Conservation (phyloP, 306 rosid genomes). For the Sphenostylis stenocarpa region DNA sequence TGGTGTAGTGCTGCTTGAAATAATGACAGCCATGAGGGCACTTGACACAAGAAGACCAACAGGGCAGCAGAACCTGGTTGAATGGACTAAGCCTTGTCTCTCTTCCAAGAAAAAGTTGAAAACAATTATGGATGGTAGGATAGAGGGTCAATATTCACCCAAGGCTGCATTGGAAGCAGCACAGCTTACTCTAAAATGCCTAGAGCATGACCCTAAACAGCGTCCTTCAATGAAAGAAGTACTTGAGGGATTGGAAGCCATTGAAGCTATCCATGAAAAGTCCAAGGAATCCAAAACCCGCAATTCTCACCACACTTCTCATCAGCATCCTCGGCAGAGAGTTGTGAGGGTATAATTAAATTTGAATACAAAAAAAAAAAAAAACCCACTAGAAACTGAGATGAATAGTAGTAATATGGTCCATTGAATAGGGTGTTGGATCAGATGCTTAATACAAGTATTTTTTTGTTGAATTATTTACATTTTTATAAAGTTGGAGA, state of each 20-base stretch:
- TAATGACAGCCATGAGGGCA: conserved; percentile 66
- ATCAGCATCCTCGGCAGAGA: conserved; percentile 10
- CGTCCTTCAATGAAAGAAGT: conserved; percentile 91
- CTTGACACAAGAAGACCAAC: conserved; percentile 50
- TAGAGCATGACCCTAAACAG: conserved; percentile 55
- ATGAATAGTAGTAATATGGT: neutral
- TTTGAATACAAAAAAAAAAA: neutral
- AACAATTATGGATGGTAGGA: conserved; percentile 56
- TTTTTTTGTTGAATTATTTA: neutral
- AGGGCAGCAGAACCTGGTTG: conserved; percentile 64
- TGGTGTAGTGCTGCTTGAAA: conserved; percentile 82
- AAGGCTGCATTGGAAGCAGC: conserved; percentile 60
- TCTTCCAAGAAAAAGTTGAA: conserved; percentile 51
- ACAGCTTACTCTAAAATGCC: conserved; percentile 59
- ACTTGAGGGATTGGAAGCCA: conserved; percentile 54
- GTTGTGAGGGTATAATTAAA: conserved; percentile 15
- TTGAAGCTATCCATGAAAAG: conserved; percentile 38
- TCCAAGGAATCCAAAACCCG: conserved; percentile 19
- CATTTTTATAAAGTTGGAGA: conserved; percentile 22
- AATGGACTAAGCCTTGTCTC: conserved; percentile 66
- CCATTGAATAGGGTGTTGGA: neutral
- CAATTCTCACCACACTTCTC: neutral
- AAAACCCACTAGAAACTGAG: neutral
- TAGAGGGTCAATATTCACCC: conserved; percentile 74
- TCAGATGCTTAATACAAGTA: neutral